Evolutionary conservation across 2,329 filamentous ascomycete genomes (phyloP), one percentile per base, ranked within the genome.

Genomic region (Alternaria angustiovoidea): DNA sequence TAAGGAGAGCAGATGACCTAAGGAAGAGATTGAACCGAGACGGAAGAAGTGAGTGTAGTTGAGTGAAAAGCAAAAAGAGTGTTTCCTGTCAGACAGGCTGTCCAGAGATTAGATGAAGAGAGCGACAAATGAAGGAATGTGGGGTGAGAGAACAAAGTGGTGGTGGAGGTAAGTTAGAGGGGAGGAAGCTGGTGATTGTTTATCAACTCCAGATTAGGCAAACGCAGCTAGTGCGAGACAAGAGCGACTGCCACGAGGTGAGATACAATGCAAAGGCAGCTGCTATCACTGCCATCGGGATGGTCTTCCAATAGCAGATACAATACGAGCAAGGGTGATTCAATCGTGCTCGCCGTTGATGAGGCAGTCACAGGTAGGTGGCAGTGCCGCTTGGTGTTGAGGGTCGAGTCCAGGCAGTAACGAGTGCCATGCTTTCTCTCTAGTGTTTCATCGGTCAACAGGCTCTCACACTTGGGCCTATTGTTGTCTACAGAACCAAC

Each of bases 1-100:
- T 42, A 41, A 52, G 55, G 60, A 66, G 64, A 53, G 57, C 54
- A 32, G 58, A 63, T 64, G 57, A 52, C 57, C 41, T 57, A 14
- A 58, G 14, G 51, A 39, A 43, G 18, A 26, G 16, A 47, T 22
- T 24, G 16, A 18, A 43, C 41, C 54, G 47, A 52, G 47, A 69
- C 62, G 39, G 65, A 70, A 68, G 54, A 66, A 70, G 63, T 44
- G 65, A 64, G 57, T 46, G 57, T 52, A 49, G 42, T 64, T 61
- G 62, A 51, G 63, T 57, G 64, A 58, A 51, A 59, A 41, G 66
- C 60, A 74, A 72, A 58, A 71, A 72, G 59, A 30, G 69, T 75
- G 65, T 64, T 39, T 62, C 56, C 59, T 56, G 65, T 61, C 53
- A 69, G 63, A 58, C 64, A 67, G 68, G 66, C 61, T 67, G 65